These are phyloP conservation scores for Solanum hybrid DNA, from an alignment of 305 asterid species.

Conservation along the genomic window DNA sequence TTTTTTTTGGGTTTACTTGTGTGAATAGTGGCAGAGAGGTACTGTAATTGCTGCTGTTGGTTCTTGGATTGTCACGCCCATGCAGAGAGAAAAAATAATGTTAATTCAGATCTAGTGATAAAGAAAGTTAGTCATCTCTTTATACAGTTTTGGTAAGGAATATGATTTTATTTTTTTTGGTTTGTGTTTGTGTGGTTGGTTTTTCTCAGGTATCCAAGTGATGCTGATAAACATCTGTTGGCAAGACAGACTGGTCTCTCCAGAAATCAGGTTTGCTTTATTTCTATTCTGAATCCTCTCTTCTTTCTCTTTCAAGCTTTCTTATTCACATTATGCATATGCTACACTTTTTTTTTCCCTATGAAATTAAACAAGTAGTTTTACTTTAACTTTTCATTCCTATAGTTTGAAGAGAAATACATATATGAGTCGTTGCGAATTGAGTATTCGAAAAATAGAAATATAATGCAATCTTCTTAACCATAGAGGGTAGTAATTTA, in stretches of 20 bases:
- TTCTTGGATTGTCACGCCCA: constrained; percentile 60
- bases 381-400: background rate
- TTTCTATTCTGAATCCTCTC: background rate
- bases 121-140: constrained; percentile 30
- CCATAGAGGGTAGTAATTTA: background rate
- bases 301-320: background rate
- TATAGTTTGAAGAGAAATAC: too few relatives aligned
- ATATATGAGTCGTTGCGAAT: too few relatives aligned
- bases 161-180: constrained; percentile 34
- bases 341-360: background rate
- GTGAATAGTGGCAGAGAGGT: constrained; percentile 10
- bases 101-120: constrained; percentile 2
- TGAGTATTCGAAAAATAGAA: background rate
- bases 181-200: constrained; percentile 9
- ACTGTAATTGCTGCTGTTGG: constrained; percentile 20
- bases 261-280: constrained; percentile 65
- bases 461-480: background rate
- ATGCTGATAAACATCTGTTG: constrained; percentile 97
- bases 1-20: constrained; percentile 19
- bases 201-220: constrained; percentile 97
- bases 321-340: background rate
- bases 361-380: background rate
- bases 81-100: constrained; percentile 13
- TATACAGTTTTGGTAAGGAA: constrained; percentile 31
- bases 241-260: constrained; percentile 99